Base-by-base conservation (phyloP, 2,329 filamentous ascomycete species). In the Boeremia exigua region DNA sequence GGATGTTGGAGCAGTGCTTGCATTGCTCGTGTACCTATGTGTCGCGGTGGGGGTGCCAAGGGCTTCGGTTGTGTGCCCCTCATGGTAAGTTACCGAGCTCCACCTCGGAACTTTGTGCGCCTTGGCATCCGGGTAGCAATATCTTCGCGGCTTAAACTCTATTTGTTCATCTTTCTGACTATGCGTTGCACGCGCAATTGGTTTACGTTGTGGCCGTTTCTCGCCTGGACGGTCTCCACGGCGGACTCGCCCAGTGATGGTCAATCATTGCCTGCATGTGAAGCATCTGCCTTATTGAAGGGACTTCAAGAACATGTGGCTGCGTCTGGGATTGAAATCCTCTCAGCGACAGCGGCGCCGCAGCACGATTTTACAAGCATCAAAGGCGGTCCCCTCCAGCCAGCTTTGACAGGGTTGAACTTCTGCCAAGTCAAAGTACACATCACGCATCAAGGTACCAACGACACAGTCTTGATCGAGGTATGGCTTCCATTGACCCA, bases 401-500 rank as follows among this genome's bases (percentile, higher is more conserved):
- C 61, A 3, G 14, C 48, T n/a, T 6, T 65, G 28, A 54, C 30
- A 10, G 60, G 43, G 3, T 49, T 69, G 6, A 51, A 58, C 34
- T 67, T 70, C 34, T 72, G 69, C 48, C 63, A 65, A 27, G 67
- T 72, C 30, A 58, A 58, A 42, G 40, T 67, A 34, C 47, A 57
- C 14, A 50, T 70, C 1, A 63, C 61, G 6, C 68, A 70, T 29
- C n/a, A 40, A n/a, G 59, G 57, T 7, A 54, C 50, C 6, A 48
- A 66, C 12, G 70, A 73, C 53, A 59, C 62, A 2, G 66, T 72
- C 3, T 39, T 66, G 3, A 57, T 71, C 9, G 62, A 69, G 48
- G 54, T 59, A n/a, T 74, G 72, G 72, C 64, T 75, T 9, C 72
- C 73, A 4, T 33, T 66, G 8, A 53, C 48, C 2, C 32, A 30